A percentile compares a stretch with the other conserved stretches of the same genome.
These are phyloP conservation scores for Dactylorhiza incarnata DNA, from an alignment of 106 monocot genomes.

Conservation along the genomic window DNA sequence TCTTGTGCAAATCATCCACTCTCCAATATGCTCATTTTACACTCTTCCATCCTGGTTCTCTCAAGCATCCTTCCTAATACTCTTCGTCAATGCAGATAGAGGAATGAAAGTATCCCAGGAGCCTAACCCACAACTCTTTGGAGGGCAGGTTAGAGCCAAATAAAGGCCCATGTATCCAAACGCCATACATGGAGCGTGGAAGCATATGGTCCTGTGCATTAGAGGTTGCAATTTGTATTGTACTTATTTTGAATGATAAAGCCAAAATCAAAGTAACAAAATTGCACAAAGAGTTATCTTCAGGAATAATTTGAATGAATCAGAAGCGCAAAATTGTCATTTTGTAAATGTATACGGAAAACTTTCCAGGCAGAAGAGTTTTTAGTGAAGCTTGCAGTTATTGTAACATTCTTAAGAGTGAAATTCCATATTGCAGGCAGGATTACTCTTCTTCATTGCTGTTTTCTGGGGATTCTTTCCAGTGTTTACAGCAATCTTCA, in stretches of 20 bases:
- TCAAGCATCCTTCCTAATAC: not conserved
- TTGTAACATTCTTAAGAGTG: not conserved
- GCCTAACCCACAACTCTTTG: too few relatives aligned
- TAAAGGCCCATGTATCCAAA: too few relatives aligned
- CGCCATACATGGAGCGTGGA: too few relatives aligned
- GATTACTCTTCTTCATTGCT: conserved; percentile 76
- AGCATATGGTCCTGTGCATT: too few relatives aligned
- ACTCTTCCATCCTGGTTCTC: not conserved
- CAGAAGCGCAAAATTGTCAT: not conserved
- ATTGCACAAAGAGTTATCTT: not conserved
- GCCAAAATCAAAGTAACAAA: not conserved
- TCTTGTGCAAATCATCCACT: too few relatives aligned
- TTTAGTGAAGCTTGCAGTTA: not conserved
- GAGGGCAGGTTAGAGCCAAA: too few relatives aligned
- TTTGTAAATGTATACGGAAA: not conserved
- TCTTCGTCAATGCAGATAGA: too few relatives aligned
- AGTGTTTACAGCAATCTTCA: conserved; percentile 80
- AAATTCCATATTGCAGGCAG: conserved; percentile 44
- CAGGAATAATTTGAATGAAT: not conserved
- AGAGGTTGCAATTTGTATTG: too few relatives aligned
- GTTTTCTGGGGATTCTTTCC: conserved; percentile 98
- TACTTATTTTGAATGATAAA: too few relatives aligned
- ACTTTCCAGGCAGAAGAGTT: not conserved
- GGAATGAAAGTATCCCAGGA: too few relatives aligned
- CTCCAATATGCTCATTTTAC: too few relatives aligned